These are phyloP conservation scores for Mytilinidion resinicola DNA, from an alignment of 495 filamentous ascomycete genomes.

Conservation along the genomic window DNA sequence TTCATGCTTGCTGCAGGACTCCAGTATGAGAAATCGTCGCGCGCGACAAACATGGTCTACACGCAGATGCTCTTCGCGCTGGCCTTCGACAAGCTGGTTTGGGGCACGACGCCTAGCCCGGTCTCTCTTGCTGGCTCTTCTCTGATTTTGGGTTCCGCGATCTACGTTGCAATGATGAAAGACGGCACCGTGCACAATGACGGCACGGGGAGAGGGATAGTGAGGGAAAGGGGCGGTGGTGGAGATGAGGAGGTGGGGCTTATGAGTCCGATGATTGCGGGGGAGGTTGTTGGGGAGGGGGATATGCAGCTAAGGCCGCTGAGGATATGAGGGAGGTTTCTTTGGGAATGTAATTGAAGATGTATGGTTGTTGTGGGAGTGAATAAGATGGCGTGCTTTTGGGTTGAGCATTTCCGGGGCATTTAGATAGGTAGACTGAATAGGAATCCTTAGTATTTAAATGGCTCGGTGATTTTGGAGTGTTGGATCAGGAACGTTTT, in stretches of 20 bases:
- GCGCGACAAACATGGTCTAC: constrained; percentile 86
- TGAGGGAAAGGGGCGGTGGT: not conserved
- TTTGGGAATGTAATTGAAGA: not conserved
- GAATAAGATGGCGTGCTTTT: too few species aligned
- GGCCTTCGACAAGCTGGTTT: constrained; percentile 72
- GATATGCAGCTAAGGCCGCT: constrained; percentile 2
- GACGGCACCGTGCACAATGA: constrained; percentile 12
- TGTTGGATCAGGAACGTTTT: too few species aligned
- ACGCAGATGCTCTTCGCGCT: constrained; percentile 90
- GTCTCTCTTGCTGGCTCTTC: constrained; percentile 66
- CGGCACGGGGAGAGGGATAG: constrained; percentile 6
- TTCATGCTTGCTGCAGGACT: constrained; percentile 79
- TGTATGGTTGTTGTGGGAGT: not conserved
- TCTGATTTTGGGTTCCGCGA: constrained; percentile 71
- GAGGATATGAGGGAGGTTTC: constrained; percentile 5
- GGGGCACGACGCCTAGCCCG: constrained; percentile 59
- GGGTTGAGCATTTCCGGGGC: too few species aligned
- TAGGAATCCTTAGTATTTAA: too few species aligned
- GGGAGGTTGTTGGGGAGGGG: constrained; percentile 13
- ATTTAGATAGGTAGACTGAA: too few species aligned
- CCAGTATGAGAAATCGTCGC: constrained; percentile 51
- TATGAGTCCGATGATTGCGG: constrained; percentile 10
- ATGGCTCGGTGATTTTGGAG: too few species aligned
- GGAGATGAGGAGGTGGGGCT: constrained; percentile 24
- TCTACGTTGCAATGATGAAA: constrained; percentile 65